Conservation (phyloP, 2,329 filamentous ascomycete genomes). For the Neospermospora avenae region DNA sequence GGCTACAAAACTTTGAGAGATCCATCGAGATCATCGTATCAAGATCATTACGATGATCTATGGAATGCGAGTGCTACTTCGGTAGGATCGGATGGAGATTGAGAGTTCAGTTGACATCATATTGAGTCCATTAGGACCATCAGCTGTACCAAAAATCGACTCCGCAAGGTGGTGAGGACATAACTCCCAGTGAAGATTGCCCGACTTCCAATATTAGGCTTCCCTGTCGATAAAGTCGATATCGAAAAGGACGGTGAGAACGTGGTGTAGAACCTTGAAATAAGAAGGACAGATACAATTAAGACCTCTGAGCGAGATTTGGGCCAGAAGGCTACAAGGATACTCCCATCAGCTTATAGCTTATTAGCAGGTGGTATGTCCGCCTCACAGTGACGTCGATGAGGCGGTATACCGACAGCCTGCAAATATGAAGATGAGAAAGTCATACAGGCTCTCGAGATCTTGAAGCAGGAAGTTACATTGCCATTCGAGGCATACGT, state of each 20-base stretch:
- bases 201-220: slow-evolving; percentile 61
- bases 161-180: slow-evolving; percentile 61
- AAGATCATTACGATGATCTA: slow-evolving; percentile 19
- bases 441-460: slow-evolving; percentile 36
- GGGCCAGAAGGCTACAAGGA: slow-evolving; percentile 38
- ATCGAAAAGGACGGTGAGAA: slow-evolving; percentile 27
- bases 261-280: slow-evolving; percentile 34
- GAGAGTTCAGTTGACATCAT: slow-evolving; percentile 53
- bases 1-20: slow-evolving; percentile 40
- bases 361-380: slow-evolving; percentile 35
- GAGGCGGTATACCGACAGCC: slow-evolving; percentile 14
- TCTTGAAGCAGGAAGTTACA: slow-evolving; percentile 35
- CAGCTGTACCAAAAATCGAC: slow-evolving; percentile 47
- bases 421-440: slow-evolving; percentile 40
- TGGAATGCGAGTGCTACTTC: slow-evolving; percentile 35
- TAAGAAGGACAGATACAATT: slow-evolving; percentile 34
- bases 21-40: slow-evolving; percentile 28
- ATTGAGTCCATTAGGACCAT: slow-evolving; percentile 56
- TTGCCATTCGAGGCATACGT: slow-evolving; percentile 33
- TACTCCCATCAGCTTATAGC: slow-evolving; percentile 41
- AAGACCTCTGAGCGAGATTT: slow-evolving; percentile 36
- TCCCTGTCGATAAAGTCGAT: slow-evolving; percentile 49
- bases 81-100: slow-evolving; percentile 24
- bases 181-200: slow-evolving; percentile 64
- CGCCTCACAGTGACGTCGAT: background rate